Conservation (phyloP, 352 stramenopile species). For the Paralagenidium karlingii region DNA sequence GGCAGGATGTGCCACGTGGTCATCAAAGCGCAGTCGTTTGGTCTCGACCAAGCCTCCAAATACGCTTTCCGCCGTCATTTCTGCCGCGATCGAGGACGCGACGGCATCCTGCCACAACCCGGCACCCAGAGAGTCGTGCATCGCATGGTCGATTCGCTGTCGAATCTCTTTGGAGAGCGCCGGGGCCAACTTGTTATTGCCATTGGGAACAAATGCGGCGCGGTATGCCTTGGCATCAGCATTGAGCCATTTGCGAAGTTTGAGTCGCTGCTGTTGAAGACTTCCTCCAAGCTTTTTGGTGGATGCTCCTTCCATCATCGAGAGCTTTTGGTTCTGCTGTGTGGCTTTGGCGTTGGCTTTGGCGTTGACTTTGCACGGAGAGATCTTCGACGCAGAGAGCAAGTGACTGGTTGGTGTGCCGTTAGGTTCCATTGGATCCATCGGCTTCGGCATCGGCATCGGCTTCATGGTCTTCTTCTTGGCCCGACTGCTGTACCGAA, state of each 20-base stretch:
- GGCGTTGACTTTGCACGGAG: no score
- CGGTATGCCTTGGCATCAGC: slow-evolving; percentile 9
- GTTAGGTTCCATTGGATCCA: background rate
- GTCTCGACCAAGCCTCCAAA: slow-evolving; percentile 29
- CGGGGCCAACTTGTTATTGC: background rate
- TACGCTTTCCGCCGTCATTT: slow-evolving; percentile 42
- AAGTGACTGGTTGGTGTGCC: background rate
- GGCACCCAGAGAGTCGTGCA: slow-evolving; percentile 6
- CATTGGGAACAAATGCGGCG: background rate
- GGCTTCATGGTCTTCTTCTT: background rate
- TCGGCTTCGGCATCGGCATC: background rate
- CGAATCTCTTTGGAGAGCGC: slow-evolving; percentile 25
- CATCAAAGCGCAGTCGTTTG: slow-evolving; percentile 15
- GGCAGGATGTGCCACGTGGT: background rate
- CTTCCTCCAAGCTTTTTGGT: no score
- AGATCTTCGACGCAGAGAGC: no score
- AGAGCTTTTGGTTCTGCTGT: background rate
- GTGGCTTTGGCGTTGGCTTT: no score
- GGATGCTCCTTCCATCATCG: slow-evolving; percentile 4
- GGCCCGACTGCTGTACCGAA: background rate
- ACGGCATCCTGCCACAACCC: slow-evolving; percentile 32
- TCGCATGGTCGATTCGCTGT: slow-evolving; percentile 14
- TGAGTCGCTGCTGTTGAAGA: slow-evolving; percentile 5
- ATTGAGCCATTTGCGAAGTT: slow-evolving; percentile 4
- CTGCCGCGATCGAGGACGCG: slow-evolving; percentile 25